phyloP scores from a whole-genome alignment of 495 filamentous ascomycete species.

The Aspergillus cavernicola region DNA sequence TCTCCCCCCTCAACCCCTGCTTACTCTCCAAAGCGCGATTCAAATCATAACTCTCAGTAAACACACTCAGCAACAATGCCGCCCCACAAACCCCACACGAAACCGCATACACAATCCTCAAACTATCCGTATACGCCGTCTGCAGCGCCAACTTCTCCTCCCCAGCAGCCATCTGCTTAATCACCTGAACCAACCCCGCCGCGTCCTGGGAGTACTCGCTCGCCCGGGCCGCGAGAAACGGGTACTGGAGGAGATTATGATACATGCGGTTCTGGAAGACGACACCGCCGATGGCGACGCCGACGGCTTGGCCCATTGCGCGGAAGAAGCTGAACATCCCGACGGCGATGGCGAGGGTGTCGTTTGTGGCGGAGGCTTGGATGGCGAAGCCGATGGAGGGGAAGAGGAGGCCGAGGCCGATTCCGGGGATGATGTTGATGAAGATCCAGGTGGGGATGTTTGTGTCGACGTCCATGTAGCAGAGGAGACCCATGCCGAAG shows the following conservation, averaged over 20 bases:
- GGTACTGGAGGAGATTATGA: slow-evolving; percentile 38
- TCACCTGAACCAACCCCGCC: slow-evolving; percentile 54
- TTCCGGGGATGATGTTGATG: slow-evolving; percentile 45
- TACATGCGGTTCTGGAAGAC: slow-evolving; percentile 61
- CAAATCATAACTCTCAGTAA: slow-evolving; percentile 51
- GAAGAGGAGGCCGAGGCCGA: slow-evolving; percentile 51
- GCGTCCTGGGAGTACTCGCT: slow-evolving; percentile 54
- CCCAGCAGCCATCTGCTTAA: slow-evolving; percentile 50
- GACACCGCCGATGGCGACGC: slow-evolving; percentile 55
- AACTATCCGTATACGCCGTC: slow-evolving; percentile 51
- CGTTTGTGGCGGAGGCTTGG: slow-evolving; percentile 44
- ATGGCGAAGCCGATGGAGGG: slow-evolving; percentile 43
- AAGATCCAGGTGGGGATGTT: slow-evolving; percentile 43
- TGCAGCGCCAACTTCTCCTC: slow-evolving; percentile 41
- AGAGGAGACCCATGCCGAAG: slow-evolving; percentile 45
- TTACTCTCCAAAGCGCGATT: slow-evolving; percentile 48
- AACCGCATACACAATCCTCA: slow-evolving; percentile 55
- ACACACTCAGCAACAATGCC: slow-evolving; percentile 46
- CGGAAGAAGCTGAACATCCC: slow-evolving; percentile 56
- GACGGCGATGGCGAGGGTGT: slow-evolving; percentile 45
- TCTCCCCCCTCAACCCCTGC: slow-evolving; percentile 32
- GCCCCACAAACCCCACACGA: slow-evolving; percentile 52
- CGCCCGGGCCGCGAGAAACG: slow-evolving; percentile 43
- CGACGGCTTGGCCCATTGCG: slow-evolving; percentile 50
- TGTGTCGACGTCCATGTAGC: slow-evolving; percentile 44